Percentiles rank a stretch among this genome's conserved stretches.
phyloP scores from a whole-genome alignment of 768 basidiomycete species.

The Naganishia kalamii region DNA sequence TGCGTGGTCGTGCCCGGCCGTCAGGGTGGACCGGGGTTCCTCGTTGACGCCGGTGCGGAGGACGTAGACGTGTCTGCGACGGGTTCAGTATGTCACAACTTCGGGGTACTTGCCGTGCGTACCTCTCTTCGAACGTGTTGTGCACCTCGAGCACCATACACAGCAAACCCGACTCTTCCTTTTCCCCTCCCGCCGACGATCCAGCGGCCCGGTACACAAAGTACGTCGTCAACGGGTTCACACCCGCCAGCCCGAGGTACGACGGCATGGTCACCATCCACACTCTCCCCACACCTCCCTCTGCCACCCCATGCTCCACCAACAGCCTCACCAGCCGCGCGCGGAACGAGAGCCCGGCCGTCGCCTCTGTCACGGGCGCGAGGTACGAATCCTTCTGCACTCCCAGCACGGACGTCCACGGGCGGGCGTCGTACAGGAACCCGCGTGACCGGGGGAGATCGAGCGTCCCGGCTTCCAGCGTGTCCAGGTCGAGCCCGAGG shows the following conservation, averaged over 20 bases:
- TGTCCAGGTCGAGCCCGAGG: constrained; percentile 56
- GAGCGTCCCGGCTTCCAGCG: constrained; percentile 52
- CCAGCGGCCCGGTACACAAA: constrained; percentile 54
- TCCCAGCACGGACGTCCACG: constrained; percentile 51
- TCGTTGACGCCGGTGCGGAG: constrained; percentile 52
- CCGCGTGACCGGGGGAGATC: constrained; percentile 50
- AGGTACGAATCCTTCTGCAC: constrained; percentile 53
- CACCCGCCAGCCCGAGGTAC: constrained; percentile 61
- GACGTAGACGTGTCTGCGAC: constrained; percentile 53
- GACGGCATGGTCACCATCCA: constrained; percentile 74
- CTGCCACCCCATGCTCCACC: background rate
- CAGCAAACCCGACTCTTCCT: constrained; percentile 19
- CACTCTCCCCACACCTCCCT: constrained; percentile 49
- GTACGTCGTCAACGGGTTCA: constrained; percentile 66
- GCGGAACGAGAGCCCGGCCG: background rate
- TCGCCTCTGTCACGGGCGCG: constrained; percentile 13
- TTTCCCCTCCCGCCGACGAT: background rate
- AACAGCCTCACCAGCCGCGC: background rate
- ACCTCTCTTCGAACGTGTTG: constrained; percentile 66
- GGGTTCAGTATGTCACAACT: background rate
- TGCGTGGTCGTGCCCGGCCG: constrained; percentile 55
- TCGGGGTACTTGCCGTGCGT: constrained; percentile 17
- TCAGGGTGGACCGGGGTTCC: constrained; percentile 42
- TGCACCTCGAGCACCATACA: constrained; percentile 61
- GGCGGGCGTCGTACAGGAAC: constrained; percentile 54